Conservation (phyloP, 2,329 filamentous ascomycete species). For the Fusarium ramigenum region DNA sequence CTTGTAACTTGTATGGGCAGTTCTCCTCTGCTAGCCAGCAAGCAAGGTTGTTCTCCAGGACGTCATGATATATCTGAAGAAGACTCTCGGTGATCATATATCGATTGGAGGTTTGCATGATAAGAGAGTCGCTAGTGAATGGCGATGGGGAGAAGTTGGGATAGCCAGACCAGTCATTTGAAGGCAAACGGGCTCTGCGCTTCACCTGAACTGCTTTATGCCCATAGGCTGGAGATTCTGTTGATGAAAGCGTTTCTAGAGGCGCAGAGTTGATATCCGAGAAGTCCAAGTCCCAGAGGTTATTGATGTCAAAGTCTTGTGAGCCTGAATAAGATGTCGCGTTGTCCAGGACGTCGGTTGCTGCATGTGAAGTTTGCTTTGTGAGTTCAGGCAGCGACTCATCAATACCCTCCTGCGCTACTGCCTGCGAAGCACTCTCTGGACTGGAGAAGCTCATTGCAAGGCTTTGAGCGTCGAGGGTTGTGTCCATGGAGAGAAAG, state of each 20-base stretch:
- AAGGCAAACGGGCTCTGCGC: neutral
- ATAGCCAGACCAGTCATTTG: neutral
- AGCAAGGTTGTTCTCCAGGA: neutral
- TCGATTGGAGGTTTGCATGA: neutral
- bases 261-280: neutral
- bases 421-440: neutral
- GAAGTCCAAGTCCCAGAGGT: neutral
- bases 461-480: neutral
- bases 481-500: neutral
- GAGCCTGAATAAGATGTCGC: neutral
- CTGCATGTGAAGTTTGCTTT: accelerated
- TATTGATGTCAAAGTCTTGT: neutral
- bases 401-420: neutral
- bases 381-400: neutral
- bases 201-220: neutral
- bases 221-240: neutral
- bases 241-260: accelerated
- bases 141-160: neutral
- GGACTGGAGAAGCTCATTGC: neutral
- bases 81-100: neutral
- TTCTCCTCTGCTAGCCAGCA: neutral
- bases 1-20: neutral
- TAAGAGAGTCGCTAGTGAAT: neutral
- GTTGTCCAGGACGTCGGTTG: neutral
- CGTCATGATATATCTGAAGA: neutral